Percentiles rank a stretch among this genome's conserved stretches.
Evolutionary conservation across 176 grass and related monocot species (phyloP).

Genomic region (Paspalum notatum): DNA sequence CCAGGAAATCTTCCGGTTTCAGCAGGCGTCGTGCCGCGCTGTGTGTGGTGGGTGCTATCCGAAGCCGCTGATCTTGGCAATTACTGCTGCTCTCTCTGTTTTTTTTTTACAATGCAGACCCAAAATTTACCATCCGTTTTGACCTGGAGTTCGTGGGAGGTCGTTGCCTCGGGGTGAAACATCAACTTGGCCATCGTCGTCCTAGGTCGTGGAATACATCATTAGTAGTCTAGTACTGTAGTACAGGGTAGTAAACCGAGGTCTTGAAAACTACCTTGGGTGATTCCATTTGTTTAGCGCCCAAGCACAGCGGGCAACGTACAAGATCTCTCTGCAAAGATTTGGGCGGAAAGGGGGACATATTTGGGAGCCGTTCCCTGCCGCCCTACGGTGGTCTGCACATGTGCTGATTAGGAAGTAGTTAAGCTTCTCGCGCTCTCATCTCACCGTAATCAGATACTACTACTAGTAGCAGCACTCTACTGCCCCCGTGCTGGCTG

Average conservation of each 20-base stretch:
- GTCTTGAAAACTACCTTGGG: neutral
- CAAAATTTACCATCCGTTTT: neutral
- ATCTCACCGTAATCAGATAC: neutral
- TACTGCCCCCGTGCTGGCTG: neutral
- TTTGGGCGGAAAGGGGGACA: neutral
- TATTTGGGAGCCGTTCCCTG: conserved; percentile 34
- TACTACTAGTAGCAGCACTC: too few species aligned
- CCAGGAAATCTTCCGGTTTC: conserved; percentile 23
- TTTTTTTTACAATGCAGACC: neutral
- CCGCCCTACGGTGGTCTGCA: conserved; percentile 47
- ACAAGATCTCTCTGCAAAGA: conserved; percentile 10
- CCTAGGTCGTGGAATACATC: neutral
- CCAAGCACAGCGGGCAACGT: conserved; percentile 8
- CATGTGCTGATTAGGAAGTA: conserved; percentile 34
- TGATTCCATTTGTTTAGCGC: neutral
- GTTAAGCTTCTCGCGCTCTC: neutral
- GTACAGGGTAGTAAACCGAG: neutral
- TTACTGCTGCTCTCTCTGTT: neutral
- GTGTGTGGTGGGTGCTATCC: neutral
- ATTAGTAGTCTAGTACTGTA: neutral
- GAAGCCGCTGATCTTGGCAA: neutral
- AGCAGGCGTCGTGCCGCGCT: conserved; percentile 10
- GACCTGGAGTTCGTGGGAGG: neutral
- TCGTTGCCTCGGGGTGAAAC: neutral
- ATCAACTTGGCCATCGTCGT: neutral